Conservation (phyloP, 495 filamentous ascomycete species). For the Neurospora sp. region DNA sequence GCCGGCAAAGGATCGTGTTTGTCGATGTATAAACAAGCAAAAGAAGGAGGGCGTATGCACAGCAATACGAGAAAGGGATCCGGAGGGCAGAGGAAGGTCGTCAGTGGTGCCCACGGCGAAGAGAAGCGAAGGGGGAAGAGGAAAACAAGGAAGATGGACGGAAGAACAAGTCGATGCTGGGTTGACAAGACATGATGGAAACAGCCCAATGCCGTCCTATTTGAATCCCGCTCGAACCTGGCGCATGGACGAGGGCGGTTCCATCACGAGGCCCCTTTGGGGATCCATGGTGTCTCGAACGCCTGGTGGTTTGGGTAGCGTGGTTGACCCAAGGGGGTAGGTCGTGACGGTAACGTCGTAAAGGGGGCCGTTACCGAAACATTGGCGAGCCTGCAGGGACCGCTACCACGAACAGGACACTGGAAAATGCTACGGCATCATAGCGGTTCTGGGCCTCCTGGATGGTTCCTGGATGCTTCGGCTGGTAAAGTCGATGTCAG, state of each 20-base stretch:
- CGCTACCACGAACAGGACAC: not conserved
- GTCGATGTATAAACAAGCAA: constrained; percentile 1
- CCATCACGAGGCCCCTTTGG: constrained; percentile 4
- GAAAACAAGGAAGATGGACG: constrained; percentile 3
- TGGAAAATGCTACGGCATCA: not conserved
- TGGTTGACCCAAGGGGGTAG: not conserved
- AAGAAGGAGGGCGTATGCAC: constrained; percentile 6
- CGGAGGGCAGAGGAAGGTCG: not conserved
- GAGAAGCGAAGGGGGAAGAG: constrained; percentile 5
- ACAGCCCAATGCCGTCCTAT: constrained; percentile 12
- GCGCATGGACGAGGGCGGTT: constrained; percentile 12
- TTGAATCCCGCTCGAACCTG: constrained; percentile 2
- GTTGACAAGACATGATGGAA: constrained; percentile 1
- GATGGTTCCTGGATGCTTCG: not conserved
- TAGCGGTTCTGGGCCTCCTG: not conserved
- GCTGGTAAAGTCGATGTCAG: constrained; percentile 10
- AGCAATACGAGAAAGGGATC: constrained; percentile 3
- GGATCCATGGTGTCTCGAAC: constrained; percentile 6
- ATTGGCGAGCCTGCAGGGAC: constrained; percentile 4
- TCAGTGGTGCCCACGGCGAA: not conserved
- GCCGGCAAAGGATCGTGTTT: not conserved
- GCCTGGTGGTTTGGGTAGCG: constrained; percentile 9
- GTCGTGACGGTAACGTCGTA: constrained; percentile 3
- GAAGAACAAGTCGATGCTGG: constrained; percentile 5
- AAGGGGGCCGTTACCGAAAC: constrained; percentile 9